phyloP scores from a whole-genome alignment of 2,329 filamentous ascomycete species.

The Exutisphaerella laricina region DNA sequence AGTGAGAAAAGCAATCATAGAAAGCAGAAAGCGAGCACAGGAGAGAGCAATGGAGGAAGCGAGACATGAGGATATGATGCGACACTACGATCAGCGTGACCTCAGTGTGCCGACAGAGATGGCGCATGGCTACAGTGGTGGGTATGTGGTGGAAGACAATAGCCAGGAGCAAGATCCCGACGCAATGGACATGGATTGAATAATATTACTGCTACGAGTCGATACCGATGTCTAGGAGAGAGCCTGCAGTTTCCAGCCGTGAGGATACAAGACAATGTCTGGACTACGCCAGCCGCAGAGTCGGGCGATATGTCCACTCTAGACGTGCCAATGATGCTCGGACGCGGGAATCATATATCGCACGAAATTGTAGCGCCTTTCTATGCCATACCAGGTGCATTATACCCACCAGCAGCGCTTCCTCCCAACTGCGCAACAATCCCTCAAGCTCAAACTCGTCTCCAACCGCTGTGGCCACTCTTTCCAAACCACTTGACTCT shows the following conservation, averaged over 20 bases:
- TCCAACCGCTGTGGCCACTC: too few species aligned
- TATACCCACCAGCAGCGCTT: too few species aligned
- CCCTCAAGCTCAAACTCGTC: too few species aligned
- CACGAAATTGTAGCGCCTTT: too few species aligned
- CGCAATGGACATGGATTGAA: slow-evolving; percentile 58
- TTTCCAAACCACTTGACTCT: too few species aligned
- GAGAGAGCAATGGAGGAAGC: slow-evolving; percentile 41
- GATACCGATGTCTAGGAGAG: neutral
- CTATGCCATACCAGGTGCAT: too few species aligned
- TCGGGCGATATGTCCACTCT: too few species aligned
- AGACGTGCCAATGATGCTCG: too few species aligned
- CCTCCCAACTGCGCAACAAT: too few species aligned
- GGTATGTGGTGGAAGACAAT: slow-evolving; percentile 19
- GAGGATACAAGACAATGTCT: neutral
- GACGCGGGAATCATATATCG: too few species aligned
- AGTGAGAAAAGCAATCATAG: slow-evolving; percentile 77
- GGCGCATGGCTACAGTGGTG: slow-evolving; percentile 31
- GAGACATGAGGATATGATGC: slow-evolving; percentile 31
- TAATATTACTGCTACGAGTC: too few species aligned
- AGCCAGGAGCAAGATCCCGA: slow-evolving; percentile 47
- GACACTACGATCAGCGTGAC: slow-evolving; percentile 24
- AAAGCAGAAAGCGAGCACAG: slow-evolving; percentile 64
- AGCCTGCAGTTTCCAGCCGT: neutral
- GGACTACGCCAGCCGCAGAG: too few species aligned
- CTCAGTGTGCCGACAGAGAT: slow-evolving; percentile 25